These are phyloP conservation scores for Coleophoma crateriformis DNA, from an alignment of 2,329 filamentous ascomycete genomes.

Conservation along the genomic window DNA sequence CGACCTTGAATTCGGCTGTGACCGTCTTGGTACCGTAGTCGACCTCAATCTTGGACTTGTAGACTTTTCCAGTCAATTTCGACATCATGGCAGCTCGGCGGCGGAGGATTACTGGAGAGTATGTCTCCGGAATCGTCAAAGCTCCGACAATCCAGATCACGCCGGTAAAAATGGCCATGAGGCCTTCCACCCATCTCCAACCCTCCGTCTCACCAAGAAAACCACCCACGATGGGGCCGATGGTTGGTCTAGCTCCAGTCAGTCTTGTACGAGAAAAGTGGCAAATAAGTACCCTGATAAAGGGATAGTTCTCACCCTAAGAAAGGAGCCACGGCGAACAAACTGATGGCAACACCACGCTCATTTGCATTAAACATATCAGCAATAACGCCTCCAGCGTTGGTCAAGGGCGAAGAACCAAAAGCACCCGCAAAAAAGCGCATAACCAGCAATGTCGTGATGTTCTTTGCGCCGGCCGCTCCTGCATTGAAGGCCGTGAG, in stretches of 20 bases:
- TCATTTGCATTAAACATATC: constrained; percentile 52
- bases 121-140: constrained; percentile 53
- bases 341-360: constrained; percentile 51
- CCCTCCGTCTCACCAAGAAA: constrained; percentile 60
- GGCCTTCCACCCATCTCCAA: constrained; percentile 65
- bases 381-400: constrained; percentile 56
- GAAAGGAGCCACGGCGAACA: constrained; percentile 64
- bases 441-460: constrained; percentile 54
- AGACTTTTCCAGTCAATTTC: constrained; percentile 47
- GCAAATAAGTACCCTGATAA: too few species aligned
- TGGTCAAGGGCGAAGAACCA: constrained; percentile 55
- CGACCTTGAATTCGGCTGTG: constrained; percentile 45
- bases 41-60: constrained; percentile 46
- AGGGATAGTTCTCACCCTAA: constrained; percentile 31
- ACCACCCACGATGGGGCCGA: constrained; percentile 62
- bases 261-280: too few species aligned
- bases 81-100: constrained; percentile 44
- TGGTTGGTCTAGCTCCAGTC: constrained; percentile 37
- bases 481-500: constrained; percentile 57
- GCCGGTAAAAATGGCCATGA: constrained; percentile 59
- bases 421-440: constrained; percentile 60
- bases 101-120: constrained; percentile 50
- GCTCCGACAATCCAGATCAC: constrained; percentile 49
- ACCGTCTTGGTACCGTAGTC: constrained; percentile 36
- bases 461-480: constrained; percentile 49